A percentile compares a stretch with the other conserved stretches of the same genome.
Conservation (phyloP, 805 yeast species). For the Candida sakaeoensis region DNA sequence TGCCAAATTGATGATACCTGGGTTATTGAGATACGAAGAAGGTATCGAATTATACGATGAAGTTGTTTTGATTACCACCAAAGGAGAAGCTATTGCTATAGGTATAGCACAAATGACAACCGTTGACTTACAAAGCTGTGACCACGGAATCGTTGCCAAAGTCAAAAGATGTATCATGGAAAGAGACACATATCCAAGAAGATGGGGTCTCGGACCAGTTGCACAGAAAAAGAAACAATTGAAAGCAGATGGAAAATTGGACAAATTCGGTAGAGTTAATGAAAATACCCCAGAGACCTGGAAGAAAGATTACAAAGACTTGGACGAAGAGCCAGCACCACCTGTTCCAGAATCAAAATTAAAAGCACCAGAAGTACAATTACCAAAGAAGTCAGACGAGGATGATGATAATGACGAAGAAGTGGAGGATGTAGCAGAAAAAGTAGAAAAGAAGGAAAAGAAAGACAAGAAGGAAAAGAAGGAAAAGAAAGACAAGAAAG, state of each 20-base stretch:
- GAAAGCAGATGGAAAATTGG: conserved; percentile 95
- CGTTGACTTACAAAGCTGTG: conserved; percentile 93
- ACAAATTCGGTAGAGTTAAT: conserved; percentile 88
- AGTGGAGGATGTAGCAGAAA: conserved; percentile 18
- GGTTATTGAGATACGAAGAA: conserved; percentile 93
- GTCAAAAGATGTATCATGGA: conserved; percentile 99
- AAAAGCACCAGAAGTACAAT: conserved; percentile 42
- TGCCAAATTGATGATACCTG: conserved; percentile 98
- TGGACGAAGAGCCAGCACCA: conserved; percentile 55
- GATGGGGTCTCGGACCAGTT: conserved; percentile 99
- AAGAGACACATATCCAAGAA: conserved; percentile 97
- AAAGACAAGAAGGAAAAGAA: conserved; percentile 47
- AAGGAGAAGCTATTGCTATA: conserved; percentile 99
- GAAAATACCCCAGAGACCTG: conserved; percentile 92
- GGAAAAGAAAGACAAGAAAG: conserved; percentile 52
- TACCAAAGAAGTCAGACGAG: conserved; percentile 49
- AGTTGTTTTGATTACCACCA: conserved; percentile 95
- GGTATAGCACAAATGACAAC: conserved; percentile 99
- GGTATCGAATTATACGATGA: conserved; percentile 97
- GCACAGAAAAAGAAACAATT: conserved; percentile 98
- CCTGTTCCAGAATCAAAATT: conserved; percentile 54
- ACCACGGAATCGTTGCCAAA: conserved; percentile 97
- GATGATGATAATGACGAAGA: conserved; percentile 34
- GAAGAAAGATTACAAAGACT: conserved; percentile 81
- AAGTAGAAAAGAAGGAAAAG: conserved; percentile 25